phyloP scores from a whole-genome alignment of 1,284 basidiomycete genomes.

The Xanthoconium separans region DNA sequence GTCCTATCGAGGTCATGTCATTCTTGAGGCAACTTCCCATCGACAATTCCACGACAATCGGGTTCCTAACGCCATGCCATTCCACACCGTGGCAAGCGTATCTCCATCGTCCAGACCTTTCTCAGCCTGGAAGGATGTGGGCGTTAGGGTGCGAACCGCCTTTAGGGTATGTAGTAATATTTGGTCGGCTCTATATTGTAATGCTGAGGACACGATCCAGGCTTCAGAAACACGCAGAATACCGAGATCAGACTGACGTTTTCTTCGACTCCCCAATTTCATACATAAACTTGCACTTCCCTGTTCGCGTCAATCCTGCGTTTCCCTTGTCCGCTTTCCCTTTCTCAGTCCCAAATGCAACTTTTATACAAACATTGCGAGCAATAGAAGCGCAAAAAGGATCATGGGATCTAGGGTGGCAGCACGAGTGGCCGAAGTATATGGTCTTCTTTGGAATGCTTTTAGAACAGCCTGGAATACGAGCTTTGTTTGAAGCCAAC shows the following conservation, averaged over 20 bases:
- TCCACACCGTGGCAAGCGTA: slow-evolving; percentile 95
- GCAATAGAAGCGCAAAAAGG: slow-evolving; percentile 18
- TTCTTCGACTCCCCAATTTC: slow-evolving; percentile 76
- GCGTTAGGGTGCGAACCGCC: slow-evolving; percentile 91
- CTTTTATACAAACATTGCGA: slow-evolving; percentile 22
- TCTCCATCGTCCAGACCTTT: slow-evolving; percentile 69
- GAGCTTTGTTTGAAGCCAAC: slow-evolving; percentile 46
- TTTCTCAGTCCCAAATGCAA: slow-evolving; percentile 50
- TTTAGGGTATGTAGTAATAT: slow-evolving; percentile 51
- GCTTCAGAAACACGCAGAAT: slow-evolving; percentile 49
- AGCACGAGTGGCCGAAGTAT: slow-evolving; percentile 78
- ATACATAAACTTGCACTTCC: slow-evolving; percentile 71
- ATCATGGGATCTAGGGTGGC: slow-evolving; percentile 46
- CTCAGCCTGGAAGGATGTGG: slow-evolving; percentile 62
- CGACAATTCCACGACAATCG: slow-evolving; percentile 59
- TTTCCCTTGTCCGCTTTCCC: slow-evolving; percentile 70
- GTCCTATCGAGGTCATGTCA: slow-evolving; percentile 73
- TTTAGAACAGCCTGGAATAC: slow-evolving; percentile 51
- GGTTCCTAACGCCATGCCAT: slow-evolving; percentile 95
- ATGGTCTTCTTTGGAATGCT: slow-evolving; percentile 80
- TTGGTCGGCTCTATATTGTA: background rate
- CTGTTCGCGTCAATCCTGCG: slow-evolving; percentile 52
- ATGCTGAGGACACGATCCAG: slow-evolving; percentile 35
- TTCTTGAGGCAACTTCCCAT: slow-evolving; percentile 56
- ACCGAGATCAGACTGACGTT: slow-evolving; percentile 80